phyloP scores from a whole-genome alignment of 2,329 filamentous ascomycete genomes.

The Fusarium praegraminearum region DNA sequence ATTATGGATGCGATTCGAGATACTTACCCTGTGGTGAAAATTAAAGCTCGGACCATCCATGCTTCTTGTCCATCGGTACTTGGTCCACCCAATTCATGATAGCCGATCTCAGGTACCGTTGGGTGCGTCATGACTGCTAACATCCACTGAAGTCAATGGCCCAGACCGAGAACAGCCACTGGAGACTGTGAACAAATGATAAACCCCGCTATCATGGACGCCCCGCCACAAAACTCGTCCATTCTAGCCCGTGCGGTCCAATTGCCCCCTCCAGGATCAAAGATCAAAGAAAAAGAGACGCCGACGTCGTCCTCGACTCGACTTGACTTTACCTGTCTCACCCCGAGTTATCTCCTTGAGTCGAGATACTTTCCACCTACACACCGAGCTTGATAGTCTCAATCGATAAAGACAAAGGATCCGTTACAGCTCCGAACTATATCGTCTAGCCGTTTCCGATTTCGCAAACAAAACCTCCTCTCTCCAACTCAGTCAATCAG shows the following conservation, averaged over 20 bases:
- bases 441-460: slow-evolving; percentile 3
- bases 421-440: background rate
- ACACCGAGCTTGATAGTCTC: slow-evolving; percentile 8
- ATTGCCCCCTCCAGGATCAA: slow-evolving; percentile 31
- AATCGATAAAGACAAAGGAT: slow-evolving; percentile 22
- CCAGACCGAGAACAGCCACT: slow-evolving; percentile 39
- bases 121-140: slow-evolving; percentile 39
- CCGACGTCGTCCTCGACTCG: slow-evolving; percentile 15
- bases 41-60: slow-evolving; percentile 40
- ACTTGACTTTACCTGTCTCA: slow-evolving; percentile 19
- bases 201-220: slow-evolving; percentile 45
- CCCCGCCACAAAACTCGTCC: slow-evolving; percentile 48
- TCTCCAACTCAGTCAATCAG: background rate
- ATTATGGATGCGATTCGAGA: background rate
- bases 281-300: slow-evolving; percentile 21
- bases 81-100: slow-evolving; percentile 34
- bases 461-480: slow-evolving; percentile 7
- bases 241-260: background rate
- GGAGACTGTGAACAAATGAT: slow-evolving; percentile 15
- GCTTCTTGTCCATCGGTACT: slow-evolving; percentile 26
- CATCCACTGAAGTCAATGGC: background rate
- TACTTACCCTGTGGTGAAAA: slow-evolving; percentile 14
- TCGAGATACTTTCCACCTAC: slow-evolving; percentile 3
- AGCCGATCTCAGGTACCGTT: slow-evolving; percentile 33
- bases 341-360: slow-evolving; percentile 39